Evolutionary conservation across 768 basidiomycete genomes (phyloP), one percentile per base, ranked within the genome.

Genomic region (Leccinum rimulosum): DNA sequence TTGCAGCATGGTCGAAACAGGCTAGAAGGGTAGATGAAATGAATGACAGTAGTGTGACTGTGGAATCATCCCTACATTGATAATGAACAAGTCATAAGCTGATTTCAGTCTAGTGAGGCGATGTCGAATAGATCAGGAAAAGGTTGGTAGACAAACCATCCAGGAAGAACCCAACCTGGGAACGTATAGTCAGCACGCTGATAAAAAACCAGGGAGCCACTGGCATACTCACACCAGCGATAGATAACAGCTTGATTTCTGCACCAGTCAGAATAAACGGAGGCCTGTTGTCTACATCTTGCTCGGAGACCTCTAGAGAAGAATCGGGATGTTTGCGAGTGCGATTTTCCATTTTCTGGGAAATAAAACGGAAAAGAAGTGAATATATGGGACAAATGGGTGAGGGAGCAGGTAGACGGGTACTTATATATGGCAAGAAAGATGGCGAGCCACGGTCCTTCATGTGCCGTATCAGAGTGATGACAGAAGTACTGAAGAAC

Each of bases 51-150:
- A 51, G 0, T 6, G 45, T 15, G 8, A n/a, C 8, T 15, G 28
- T 17, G 15, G 33, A 5, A 10, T 6, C 5, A 3, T 7, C 64
- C 82, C 50, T 60, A 83, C 84, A 68, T 87, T 87, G 69, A 88
- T 87, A 58, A 87, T 81, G 73, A 88, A 88, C 2, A 88, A 73
- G 67, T 88, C 87, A 62, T 88, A 88, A 4, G 86, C 87, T 85
- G 60, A 22, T 50, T 27, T n/a, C 22, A 35, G 15, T n/a, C 56
- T 56, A 12, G 56, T 64, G 8, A 69, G 48, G n/a, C 14, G 5
- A 33, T 40, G 27, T 47, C 7, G 17, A 25, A 36, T 19, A 50
- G 40, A 49, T 28, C 28, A 25, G 6, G 51, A 27, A 19, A 10
- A 30, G 22, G 9, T 6, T 7, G 15, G 17, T 19, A 25, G 36